Evolutionary conservation across 1,284 basidiomycete genomes (phyloP), one percentile per base, ranked within the genome.

Genomic region (Violaceomyces palustris): DNA sequence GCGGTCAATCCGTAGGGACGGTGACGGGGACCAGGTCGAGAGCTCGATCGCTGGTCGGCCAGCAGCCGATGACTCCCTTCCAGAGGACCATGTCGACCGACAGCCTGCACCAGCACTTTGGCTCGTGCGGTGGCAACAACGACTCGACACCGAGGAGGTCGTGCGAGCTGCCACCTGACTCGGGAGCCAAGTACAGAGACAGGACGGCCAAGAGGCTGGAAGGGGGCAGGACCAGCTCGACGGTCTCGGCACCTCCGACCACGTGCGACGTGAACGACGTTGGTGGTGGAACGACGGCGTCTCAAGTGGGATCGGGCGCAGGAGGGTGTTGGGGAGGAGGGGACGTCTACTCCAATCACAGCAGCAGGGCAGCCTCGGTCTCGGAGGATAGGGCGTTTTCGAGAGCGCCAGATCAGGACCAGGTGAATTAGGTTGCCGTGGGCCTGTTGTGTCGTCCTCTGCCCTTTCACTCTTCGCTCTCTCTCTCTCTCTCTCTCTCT

Each of bases 11-110:
- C 27, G 31, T 39, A 14, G 48, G 39, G 0, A 50, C 47, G 1
- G 60, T 60, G 24, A 64, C 64, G 11, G 62, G 59, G 10, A 64
- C 62, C 7, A 54, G 64, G 5, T 64, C 62, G n/a, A 47, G 64
- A 3, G 62, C 64, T 1, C 37, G 64, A 11, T 63, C 62, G 27
- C 30, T 62, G 4, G 50, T 60, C 14, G 60, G 60, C n/a, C 41
- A 42, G 4, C 43, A 57, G 32, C 45, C 48, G 39, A 46, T 45
- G 19, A 23, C 21, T 23, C 40, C 54, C 2, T 36, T 44, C 4
- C 52, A 54, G 12, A 50, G 60, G 2, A 50, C 53, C 31, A 43
- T 56, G 35, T 61, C 56, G 28, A 58, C 53, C 17, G 62, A 67
- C 32, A 67, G 65, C 30, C 50, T 67, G 14, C 31, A 42, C 11